Conservation (phyloP, 805 yeast genomes). For the Wickerhamiella allomyrinae region DNA sequence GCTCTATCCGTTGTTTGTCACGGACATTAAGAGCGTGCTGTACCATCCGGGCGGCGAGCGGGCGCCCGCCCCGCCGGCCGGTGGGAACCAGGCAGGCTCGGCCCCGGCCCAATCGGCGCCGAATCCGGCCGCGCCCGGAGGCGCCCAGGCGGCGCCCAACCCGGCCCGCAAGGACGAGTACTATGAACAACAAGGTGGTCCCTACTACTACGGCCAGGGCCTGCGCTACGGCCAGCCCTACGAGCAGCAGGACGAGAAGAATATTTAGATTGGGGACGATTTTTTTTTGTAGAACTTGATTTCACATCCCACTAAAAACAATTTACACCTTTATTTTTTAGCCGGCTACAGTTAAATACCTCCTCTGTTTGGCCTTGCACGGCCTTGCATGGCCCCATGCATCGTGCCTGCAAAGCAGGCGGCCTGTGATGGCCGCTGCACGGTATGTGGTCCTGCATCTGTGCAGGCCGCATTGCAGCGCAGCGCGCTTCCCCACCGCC, state of each 20-base stretch:
- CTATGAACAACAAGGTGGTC: background rate
- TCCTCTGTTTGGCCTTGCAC: background rate
- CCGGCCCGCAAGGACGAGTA: background rate
- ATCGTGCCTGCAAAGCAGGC: no score
- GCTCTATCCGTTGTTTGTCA: conserved; percentile 54
- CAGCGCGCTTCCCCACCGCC: no score
- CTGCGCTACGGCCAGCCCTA: background rate
- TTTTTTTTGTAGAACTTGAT: background rate
- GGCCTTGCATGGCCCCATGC: background rate
- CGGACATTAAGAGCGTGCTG: conserved; percentile 43
- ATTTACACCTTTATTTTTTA: background rate
- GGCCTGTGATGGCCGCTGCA: no score
- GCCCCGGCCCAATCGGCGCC: background rate
- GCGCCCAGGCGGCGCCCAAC: background rate
- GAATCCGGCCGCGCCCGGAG: background rate
- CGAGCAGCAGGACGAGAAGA: background rate
- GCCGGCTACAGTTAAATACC: background rate
- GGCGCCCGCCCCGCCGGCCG: background rate
- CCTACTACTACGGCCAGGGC: background rate
- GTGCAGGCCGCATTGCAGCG: no score
- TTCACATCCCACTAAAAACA: background rate
- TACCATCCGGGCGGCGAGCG: conserved; percentile 21
- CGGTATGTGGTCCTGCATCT: background rate
- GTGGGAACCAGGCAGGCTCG: background rate
- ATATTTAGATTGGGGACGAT: background rate